Percentiles rank a stretch among this genome's conserved stretches.
These are phyloP conservation scores for Rostrohypoxylon terebratum DNA, from an alignment of 495 filamentous ascomycete species.

Conservation along the genomic window DNA sequence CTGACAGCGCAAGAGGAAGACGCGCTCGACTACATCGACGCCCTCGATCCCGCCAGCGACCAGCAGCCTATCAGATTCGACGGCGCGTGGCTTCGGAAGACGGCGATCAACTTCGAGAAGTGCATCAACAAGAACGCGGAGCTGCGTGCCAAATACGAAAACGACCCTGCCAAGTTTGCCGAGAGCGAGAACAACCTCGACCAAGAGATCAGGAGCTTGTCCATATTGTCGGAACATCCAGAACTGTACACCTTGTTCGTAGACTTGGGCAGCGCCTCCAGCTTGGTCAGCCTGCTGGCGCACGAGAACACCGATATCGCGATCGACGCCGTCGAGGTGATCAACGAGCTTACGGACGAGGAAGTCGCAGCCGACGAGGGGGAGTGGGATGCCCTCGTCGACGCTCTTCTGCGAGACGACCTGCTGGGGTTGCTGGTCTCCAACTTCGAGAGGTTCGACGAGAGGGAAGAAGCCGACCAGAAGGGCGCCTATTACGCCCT, in stretches of 20 bases:
- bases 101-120: conserved; percentile 88
- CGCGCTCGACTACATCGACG: conserved; percentile 90
- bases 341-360: conserved; percentile 93
- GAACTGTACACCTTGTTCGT: conserved; percentile 87
- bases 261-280: conserved; percentile 78
- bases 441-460: conserved; percentile 86
- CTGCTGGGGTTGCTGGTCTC: conserved; percentile 83
- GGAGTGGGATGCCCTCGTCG: conserved; percentile 85
- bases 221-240: conserved; percentile 87
- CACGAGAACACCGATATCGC: conserved; percentile 99
- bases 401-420: conserved; percentile 85
- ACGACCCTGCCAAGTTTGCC: conserved; percentile 83
- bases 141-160: conserved; percentile 86
- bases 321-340: conserved; percentile 89
- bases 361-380: conserved; percentile 86
- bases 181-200: conserved; percentile 88
- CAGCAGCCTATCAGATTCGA: conserved; percentile 81
- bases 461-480: conserved; percentile 79
- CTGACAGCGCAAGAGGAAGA: conserved; percentile 82
- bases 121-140: conserved; percentile 94
- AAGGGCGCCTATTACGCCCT: conserved; percentile 89
- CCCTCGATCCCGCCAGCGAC: conserved; percentile 67
- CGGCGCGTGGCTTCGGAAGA: conserved; percentile 81
- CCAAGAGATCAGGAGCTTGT: conserved; percentile 86
- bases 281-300: conserved; percentile 82